phyloP scores from a whole-genome alignment of 148 eudicot species.

The Chenopodium album region DNA sequence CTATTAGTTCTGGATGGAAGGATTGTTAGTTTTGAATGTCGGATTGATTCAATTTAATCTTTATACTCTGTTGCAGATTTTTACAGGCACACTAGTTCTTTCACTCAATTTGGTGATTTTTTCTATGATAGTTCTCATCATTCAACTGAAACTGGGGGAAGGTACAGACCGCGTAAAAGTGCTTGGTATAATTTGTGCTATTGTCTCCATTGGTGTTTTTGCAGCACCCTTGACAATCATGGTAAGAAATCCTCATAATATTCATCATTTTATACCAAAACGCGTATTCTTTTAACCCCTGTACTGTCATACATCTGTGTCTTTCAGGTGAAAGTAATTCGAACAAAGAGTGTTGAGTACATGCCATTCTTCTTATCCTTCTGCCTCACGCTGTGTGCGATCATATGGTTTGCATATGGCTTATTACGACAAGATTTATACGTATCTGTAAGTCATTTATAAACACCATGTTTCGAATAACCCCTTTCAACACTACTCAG shows the following conservation, averaged over 20 bases:
- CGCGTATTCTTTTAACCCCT: background rate
- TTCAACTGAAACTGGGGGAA: conserved; percentile 23
- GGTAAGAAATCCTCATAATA: conserved; percentile 34
- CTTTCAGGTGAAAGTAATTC: conserved; percentile 52
- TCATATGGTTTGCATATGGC: conserved; percentile 66
- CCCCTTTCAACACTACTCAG: background rate
- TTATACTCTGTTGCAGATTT: conserved; percentile 32
- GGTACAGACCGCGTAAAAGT: conserved; percentile 22
- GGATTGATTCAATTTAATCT: background rate
- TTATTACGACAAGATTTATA: conserved; percentile 42
- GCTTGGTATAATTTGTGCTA: conserved; percentile 66
- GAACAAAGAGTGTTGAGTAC: conserved; percentile 61
- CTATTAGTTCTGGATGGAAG: no score
- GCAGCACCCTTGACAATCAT: conserved; percentile 69
- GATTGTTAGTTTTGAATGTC: no score
- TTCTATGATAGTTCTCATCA: conserved; percentile 32
- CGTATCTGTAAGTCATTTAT: conserved; percentile 42
- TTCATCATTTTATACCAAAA: background rate
- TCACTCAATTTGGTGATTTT: conserved; percentile 42
- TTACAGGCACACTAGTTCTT: conserved; percentile 37
- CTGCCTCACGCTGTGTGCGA: conserved; percentile 57
- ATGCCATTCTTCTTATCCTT: conserved; percentile 71
- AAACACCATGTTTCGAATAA: background rate
- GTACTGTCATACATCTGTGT: background rate
- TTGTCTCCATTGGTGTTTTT: conserved; percentile 55